phyloP scores from a whole-genome alignment of 352 stramenopile genomes.

The Elongisporangium prolatum region DNA sequence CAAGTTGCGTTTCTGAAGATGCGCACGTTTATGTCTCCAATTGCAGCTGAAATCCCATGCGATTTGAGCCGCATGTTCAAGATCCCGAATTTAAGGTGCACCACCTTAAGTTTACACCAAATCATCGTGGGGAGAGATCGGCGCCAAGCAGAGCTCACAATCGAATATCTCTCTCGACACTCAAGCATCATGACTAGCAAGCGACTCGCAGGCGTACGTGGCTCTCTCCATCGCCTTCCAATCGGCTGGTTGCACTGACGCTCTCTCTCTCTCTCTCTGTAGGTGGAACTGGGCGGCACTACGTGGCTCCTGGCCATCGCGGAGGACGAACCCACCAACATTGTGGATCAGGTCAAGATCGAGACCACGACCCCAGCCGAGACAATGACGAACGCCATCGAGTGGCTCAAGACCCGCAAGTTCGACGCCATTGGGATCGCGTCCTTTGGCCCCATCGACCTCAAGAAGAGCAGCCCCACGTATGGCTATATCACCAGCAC shows the following conservation, averaged over 20 bases:
- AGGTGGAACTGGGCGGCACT: conserved; percentile 94
- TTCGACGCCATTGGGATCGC: conserved; percentile 90
- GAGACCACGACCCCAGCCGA: conserved; percentile 83
- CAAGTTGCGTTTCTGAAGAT: neutral
- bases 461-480: conserved; percentile 67
- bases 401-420: conserved; percentile 79
- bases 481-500: conserved; percentile 95
- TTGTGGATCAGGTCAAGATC: conserved; percentile 77
- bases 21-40: neutral
- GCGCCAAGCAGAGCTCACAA: neutral
- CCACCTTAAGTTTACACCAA: too few relatives aligned
- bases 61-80: neutral
- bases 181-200: conserved; percentile 9
- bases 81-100: neutral
- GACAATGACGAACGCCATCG: conserved; percentile 73
- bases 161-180: neutral
- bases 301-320: conserved; percentile 93
- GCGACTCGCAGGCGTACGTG: conserved; percentile 32
- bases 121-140: too few relatives aligned
- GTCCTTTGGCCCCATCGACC: conserved; percentile 92
- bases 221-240: neutral
- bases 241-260: neutral
- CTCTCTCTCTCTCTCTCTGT: neutral
- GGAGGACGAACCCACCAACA: conserved; percentile 83
- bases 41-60: neutral